Evolutionary conservation across 2,329 filamentous ascomycete genomes (phyloP).

Genomic region (Rugonectria rugulosa): DNA sequence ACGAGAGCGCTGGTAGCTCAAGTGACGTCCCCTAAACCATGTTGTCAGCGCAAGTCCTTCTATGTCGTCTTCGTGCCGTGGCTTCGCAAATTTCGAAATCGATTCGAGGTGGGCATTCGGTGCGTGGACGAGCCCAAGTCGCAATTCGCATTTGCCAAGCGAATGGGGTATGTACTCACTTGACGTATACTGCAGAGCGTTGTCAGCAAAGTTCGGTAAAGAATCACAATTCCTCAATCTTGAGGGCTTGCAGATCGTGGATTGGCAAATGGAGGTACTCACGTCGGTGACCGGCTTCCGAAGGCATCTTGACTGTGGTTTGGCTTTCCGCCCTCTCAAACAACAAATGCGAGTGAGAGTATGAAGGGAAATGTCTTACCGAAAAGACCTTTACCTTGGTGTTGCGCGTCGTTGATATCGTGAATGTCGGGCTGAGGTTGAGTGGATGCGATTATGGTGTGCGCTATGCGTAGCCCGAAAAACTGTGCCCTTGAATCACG

Average conservation of each 20-base stretch:
- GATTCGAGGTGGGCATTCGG: slow-evolving; percentile 29
- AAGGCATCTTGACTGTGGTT: slow-evolving; percentile 79
- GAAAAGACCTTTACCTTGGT: slow-evolving; percentile 54
- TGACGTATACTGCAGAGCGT: slow-evolving; percentile 77
- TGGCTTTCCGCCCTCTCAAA: slow-evolving; percentile 56
- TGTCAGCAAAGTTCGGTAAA: slow-evolving; percentile 47
- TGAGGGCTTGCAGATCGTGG: slow-evolving; percentile 22
- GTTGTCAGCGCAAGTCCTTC: slow-evolving; percentile 41
- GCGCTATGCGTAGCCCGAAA: slow-evolving; percentile 43
- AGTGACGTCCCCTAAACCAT: slow-evolving; percentile 84
- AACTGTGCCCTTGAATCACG: slow-evolving; percentile 49
- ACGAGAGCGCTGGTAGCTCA: slow-evolving; percentile 97
- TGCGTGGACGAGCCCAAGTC: slow-evolving; percentile 17
- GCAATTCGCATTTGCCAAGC: slow-evolving; percentile 26
- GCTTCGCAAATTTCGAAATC: slow-evolving; percentile 36
- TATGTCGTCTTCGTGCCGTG: slow-evolving; percentile 33
- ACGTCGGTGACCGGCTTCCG: slow-evolving; percentile 89
- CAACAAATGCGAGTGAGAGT: slow-evolving; percentile 53
- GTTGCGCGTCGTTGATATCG: slow-evolving; percentile 54
- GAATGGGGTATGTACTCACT: slow-evolving; percentile 67
- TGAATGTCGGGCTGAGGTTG: slow-evolving; percentile 44
- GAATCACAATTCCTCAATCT: slow-evolving; percentile 27
- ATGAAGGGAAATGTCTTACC: slow-evolving; percentile 52
- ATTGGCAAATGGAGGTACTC: slow-evolving; percentile 56
- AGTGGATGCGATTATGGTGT: slow-evolving; percentile 49